These are phyloP conservation scores for Dillenia turbinata DNA, from an alignment of 164 flowering plant genomes.

Conservation along the genomic window DNA sequence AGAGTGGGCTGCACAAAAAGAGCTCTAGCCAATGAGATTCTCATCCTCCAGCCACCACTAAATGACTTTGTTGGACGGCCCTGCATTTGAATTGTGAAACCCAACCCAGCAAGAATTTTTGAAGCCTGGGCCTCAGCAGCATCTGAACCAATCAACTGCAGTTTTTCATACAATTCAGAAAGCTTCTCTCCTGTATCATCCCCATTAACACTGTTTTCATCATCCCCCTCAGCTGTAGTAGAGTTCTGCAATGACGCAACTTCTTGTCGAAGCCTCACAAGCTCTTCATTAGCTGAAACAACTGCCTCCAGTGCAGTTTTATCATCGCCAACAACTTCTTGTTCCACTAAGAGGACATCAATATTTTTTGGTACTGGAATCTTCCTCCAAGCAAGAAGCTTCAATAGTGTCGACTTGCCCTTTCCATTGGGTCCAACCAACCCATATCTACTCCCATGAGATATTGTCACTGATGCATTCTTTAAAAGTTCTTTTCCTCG, in stretches of 20 bases:
- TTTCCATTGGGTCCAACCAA: constrained; percentile 79
- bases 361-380: constrained; percentile 85
- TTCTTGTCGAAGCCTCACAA: constrained; percentile 58
- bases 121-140: constrained; percentile 88
- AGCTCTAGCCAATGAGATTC: constrained; percentile 81
- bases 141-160: constrained; percentile 70
- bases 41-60: constrained; percentile 96
- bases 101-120: constrained; percentile 80
- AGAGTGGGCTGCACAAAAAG: constrained; percentile 85
- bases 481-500: constrained; percentile 70
- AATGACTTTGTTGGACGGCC: constrained; percentile 40
- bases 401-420: constrained; percentile 75
- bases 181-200: constrained; percentile 64
- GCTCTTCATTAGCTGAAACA: constrained; percentile 80
- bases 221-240: constrained; percentile 21
- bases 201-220: constrained; percentile 20
- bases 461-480: constrained; percentile 59
- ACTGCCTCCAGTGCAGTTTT: constrained; percentile 69
- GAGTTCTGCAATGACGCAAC: constrained; percentile 48
- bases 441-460: constrained; percentile 79
- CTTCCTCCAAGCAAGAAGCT: constrained; percentile 87
- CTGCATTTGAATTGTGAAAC: constrained; percentile 80
- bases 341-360: constrained; percentile 84
- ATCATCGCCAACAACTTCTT: constrained; percentile 81
- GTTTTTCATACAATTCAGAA: constrained; percentile 66